These are phyloP conservation scores for Moesziomyces parantarcticus DNA, from an alignment of 1,284 basidiomycete genomes.

Conservation along the genomic window DNA sequence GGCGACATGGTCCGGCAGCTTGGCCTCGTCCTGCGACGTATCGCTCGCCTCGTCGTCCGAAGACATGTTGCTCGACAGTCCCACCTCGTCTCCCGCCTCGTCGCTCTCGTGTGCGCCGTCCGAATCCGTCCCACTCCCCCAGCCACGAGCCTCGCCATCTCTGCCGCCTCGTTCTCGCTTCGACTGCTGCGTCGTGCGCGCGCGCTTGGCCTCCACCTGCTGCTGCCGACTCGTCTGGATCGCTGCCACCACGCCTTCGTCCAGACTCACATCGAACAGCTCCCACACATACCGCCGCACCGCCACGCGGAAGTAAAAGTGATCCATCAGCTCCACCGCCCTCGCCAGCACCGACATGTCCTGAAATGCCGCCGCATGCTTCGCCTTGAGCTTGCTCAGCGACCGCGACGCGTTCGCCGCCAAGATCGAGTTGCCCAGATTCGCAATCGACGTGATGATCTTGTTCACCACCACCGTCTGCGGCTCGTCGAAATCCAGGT, in stretches of 20 bases:
- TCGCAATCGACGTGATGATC: slow-evolving; percentile 87
- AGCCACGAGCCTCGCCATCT: slow-evolving; percentile 4
- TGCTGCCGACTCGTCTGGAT: slow-evolving; percentile 29
- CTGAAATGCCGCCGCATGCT: slow-evolving; percentile 50
- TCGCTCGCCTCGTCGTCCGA: slow-evolving; percentile 48
- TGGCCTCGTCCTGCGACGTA: slow-evolving; percentile 28
- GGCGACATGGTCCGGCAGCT: not conserved
- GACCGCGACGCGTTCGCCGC: slow-evolving; percentile 70
- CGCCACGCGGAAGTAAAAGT: slow-evolving; percentile 79
- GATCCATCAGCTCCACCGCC: slow-evolving; percentile 58
- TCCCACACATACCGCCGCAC: slow-evolving; percentile 92
- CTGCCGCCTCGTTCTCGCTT: not conserved
- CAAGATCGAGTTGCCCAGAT: slow-evolving; percentile 93
- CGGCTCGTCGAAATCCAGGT: slow-evolving; percentile 65
- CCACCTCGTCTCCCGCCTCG: slow-evolving; percentile 26
- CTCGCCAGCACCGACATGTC: slow-evolving; percentile 52
- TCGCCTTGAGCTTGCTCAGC: slow-evolving; percentile 71
- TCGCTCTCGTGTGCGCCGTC: slow-evolving; percentile 11
- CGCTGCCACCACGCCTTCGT: slow-evolving; percentile 35
- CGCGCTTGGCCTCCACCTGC: slow-evolving; percentile 34
- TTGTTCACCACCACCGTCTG: slow-evolving; percentile 80
- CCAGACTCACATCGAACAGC: slow-evolving; percentile 76
- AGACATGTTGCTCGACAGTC: slow-evolving; percentile 36
- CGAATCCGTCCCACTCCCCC: not conserved
- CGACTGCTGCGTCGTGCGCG: slow-evolving; percentile 3